These are phyloP conservation scores for Urochloa ruziziensis DNA, from an alignment of 176 grass and related monocot genomes.

Conservation along the genomic window DNA sequence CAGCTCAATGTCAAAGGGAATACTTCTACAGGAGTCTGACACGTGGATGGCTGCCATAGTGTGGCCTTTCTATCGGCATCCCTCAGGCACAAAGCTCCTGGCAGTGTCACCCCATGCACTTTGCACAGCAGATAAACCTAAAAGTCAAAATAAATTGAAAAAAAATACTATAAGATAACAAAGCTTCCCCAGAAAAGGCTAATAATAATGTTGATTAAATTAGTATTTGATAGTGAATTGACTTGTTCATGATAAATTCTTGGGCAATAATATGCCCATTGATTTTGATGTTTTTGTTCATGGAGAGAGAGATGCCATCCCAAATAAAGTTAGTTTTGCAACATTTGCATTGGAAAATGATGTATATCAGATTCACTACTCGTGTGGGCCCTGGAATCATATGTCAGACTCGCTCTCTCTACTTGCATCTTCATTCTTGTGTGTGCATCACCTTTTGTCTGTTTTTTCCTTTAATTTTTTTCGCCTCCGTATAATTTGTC, in stretches of 20 bases:
- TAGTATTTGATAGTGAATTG: not conserved
- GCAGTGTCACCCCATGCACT: not conserved
- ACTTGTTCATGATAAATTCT: not conserved
- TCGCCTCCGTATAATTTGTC: not conserved
- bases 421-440: not conserved
- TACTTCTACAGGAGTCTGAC: not conserved
- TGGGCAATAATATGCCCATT: not conserved
- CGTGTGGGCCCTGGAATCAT: not conserved
- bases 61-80: constrained; percentile 17
- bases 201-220: not conserved
- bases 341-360: not conserved
- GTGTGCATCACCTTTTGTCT: not conserved
- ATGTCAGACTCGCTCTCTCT: not conserved
- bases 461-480: not conserved
- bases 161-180: not conserved
- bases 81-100: not conserved
- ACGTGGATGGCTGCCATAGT: constrained; percentile 31
- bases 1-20: constrained; percentile 24
- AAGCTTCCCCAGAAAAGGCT: not conserved
- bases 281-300: not conserved
- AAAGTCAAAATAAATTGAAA: constrained; percentile 1
- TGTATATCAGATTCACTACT: not conserved
- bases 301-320: not conserved
- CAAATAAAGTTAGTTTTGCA: not conserved
- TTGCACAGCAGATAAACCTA: not conserved